Evolutionary conservation across 768 basidiomycete genomes (phyloP).

Genomic region (Hericium alpestre): DNA sequence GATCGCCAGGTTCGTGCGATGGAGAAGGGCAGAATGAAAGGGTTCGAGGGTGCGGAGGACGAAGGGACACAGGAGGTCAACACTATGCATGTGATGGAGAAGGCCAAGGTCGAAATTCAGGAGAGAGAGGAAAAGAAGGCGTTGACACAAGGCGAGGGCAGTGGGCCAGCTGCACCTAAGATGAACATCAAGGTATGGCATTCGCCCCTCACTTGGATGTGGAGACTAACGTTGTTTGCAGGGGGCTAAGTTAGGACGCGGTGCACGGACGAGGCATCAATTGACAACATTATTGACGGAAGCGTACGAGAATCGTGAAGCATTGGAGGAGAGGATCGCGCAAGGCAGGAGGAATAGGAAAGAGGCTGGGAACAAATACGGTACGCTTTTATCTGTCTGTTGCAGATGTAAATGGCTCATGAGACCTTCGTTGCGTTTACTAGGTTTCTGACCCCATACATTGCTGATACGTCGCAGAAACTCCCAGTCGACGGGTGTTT

Average conservation of each 20-base stretch:
- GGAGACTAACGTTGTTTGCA: constrained; percentile 17
- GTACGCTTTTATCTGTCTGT: constrained; percentile 27
- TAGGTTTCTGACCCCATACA: neutral
- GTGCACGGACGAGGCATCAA: constrained; percentile 69
- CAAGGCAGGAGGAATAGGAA: constrained; percentile 76
- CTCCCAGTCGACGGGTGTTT: neutral
- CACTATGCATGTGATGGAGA: constrained; percentile 68
- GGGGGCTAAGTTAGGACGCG: constrained; percentile 61
- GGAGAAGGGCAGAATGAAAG: constrained; percentile 57
- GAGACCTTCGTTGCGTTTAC: neutral
- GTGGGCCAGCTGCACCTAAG: constrained; percentile 47
- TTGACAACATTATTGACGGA: constrained; percentile 71
- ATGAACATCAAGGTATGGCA: constrained; percentile 71
- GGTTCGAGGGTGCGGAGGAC: constrained; percentile 58
- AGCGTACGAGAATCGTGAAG: constrained; percentile 76
- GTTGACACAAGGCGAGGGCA: constrained; percentile 53
- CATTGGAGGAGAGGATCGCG: constrained; percentile 74
- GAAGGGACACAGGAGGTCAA: constrained; percentile 49
- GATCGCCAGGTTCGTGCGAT: constrained; percentile 60
- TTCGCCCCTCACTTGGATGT: neutral
- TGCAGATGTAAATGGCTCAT: neutral
- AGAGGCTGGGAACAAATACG: constrained; percentile 88
- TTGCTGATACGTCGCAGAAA: neutral
- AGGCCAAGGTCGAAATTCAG: constrained; percentile 61
- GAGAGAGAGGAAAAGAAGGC: constrained; percentile 71